These are phyloP conservation scores for Trichosporon inkin DNA, from an alignment of 1,284 basidiomycete genomes.

Conservation along the genomic window DNA sequence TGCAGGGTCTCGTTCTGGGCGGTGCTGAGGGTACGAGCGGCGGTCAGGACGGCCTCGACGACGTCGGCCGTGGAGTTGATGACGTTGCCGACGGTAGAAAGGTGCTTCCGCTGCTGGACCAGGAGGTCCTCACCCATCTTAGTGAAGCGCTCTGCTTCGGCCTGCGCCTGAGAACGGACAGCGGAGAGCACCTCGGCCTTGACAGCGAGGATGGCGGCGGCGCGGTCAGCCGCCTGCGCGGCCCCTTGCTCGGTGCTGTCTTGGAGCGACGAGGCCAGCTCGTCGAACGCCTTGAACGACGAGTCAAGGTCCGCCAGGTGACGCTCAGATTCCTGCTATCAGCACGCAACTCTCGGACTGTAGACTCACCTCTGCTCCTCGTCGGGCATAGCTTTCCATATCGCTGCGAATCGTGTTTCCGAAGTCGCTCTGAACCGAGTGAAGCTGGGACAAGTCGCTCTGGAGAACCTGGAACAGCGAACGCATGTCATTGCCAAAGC, in stretches of 20 bases:
- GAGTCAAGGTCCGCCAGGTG: slow-evolving; percentile 37
- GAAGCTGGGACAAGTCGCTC: slow-evolving; percentile 54
- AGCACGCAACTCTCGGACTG: slow-evolving; percentile 6
- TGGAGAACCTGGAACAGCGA: slow-evolving; percentile 62
- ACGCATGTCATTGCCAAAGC: slow-evolving; percentile 60
- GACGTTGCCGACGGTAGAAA: slow-evolving; percentile 44
- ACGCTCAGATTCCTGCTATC: slow-evolving; percentile 27
- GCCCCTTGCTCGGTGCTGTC: slow-evolving; percentile 56
- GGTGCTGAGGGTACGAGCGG: slow-evolving; percentile 59
- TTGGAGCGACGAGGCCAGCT: slow-evolving; percentile 60
- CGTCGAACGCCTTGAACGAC: slow-evolving; percentile 59
- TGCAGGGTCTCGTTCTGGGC: slow-evolving; percentile 57
- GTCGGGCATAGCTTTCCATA: slow-evolving; percentile 58
- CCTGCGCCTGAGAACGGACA: slow-evolving; percentile 35
- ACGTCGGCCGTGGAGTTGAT: slow-evolving; percentile 50
- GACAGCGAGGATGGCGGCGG: slow-evolving; percentile 29
- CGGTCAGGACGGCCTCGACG: slow-evolving; percentile 60
- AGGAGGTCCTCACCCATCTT: slow-evolving; percentile 44
- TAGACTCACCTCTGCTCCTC: slow-evolving; percentile 51
- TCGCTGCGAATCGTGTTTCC: slow-evolving; percentile 57
- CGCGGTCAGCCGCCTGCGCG: slow-evolving; percentile 54
- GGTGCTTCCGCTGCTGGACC: slow-evolving; percentile 42
- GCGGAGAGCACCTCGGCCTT: slow-evolving; percentile 44
- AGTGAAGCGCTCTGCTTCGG: slow-evolving; percentile 30
- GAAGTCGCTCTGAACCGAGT: slow-evolving; percentile 52